Conservation (phyloP, 305 asterid species). For the Fraxinus sp. region DNA sequence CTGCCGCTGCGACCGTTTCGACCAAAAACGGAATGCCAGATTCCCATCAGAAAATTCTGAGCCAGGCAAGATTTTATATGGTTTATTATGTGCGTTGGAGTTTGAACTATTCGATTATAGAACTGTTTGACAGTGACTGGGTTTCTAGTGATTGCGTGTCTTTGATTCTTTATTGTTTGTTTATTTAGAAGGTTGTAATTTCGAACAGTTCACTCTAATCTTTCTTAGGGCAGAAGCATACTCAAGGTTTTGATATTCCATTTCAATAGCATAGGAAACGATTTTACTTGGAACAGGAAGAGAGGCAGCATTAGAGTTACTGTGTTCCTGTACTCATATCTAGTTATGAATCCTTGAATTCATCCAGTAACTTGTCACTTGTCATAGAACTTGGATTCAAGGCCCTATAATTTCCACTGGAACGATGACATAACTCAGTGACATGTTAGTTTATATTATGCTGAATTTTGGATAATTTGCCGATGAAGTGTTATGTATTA, state of each 20-base stretch:
- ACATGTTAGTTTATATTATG: neutral
- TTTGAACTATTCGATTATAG: neutral
- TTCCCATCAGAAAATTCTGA: slow-evolving; percentile 54
- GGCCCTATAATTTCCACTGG: no score
- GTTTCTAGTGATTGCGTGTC: neutral
- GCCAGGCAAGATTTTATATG: slow-evolving; percentile 41
- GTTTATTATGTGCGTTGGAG: neutral
- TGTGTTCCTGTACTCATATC: neutral
- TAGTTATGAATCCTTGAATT: neutral
- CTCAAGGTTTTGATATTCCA: no score
- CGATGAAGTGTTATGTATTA: neutral
- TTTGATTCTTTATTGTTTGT: slow-evolving; percentile 9
- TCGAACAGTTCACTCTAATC: neutral
- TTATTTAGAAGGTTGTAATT: slow-evolving; percentile 6
- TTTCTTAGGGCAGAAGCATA: no score
- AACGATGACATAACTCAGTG: neutral
- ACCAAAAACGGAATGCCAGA: slow-evolving; percentile 41
- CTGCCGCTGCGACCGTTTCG: slow-evolving; percentile 24
- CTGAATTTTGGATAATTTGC: neutral
- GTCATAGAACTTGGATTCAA: no score
- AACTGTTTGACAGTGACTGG: neutral
- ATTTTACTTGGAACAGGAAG: no score
- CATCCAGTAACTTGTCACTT: neutral
- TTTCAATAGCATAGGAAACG: no score
- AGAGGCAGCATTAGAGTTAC: neutral